Evolutionary conservation across 164 flowering plant species (phyloP).

Genomic region (Buxus sempervirens): DNA sequence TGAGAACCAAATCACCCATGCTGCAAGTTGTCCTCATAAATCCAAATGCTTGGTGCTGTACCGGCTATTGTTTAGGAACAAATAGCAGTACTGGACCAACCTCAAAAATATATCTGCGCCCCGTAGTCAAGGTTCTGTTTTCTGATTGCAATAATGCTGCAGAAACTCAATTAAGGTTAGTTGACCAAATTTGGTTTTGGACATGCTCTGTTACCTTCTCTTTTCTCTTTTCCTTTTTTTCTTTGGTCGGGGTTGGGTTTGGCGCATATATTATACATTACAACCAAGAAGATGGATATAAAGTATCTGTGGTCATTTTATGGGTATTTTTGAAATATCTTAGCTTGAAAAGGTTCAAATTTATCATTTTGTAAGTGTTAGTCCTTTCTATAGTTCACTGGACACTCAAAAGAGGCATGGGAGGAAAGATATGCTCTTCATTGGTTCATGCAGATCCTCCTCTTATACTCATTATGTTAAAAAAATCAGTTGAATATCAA

Average conservation of each 20-base stretch:
- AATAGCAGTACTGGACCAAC: slow-evolving; percentile 23
- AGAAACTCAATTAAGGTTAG: slow-evolving; percentile 53
- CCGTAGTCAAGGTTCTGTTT: slow-evolving; percentile 74
- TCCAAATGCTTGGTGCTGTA: slow-evolving; percentile 64
- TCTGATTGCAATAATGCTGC: slow-evolving; percentile 36
- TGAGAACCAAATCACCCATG: slow-evolving; percentile 45
- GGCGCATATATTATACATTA: background rate
- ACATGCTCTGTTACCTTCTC: background rate
- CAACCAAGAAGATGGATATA: background rate
- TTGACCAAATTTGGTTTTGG: background rate
- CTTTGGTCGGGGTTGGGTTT: too few species aligned
- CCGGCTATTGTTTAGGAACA: slow-evolving; percentile 41
- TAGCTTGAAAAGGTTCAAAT: background rate
- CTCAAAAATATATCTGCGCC: slow-evolving; percentile 43
- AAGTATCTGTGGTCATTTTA: background rate
- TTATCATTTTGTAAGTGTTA: too few species aligned
- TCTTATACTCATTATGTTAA: too few species aligned
- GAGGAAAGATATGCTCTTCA: too few species aligned
- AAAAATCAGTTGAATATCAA: too few species aligned
- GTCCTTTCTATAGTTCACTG: too few species aligned
- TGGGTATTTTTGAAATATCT: background rate
- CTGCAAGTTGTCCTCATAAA: slow-evolving; percentile 76
- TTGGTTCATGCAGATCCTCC: too few species aligned
- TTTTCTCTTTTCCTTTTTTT: too few species aligned
- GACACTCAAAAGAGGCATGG: too few species aligned